Conservation (phyloP, 306 rosid genomes). For the Sphenostylis stenocarpa region DNA sequence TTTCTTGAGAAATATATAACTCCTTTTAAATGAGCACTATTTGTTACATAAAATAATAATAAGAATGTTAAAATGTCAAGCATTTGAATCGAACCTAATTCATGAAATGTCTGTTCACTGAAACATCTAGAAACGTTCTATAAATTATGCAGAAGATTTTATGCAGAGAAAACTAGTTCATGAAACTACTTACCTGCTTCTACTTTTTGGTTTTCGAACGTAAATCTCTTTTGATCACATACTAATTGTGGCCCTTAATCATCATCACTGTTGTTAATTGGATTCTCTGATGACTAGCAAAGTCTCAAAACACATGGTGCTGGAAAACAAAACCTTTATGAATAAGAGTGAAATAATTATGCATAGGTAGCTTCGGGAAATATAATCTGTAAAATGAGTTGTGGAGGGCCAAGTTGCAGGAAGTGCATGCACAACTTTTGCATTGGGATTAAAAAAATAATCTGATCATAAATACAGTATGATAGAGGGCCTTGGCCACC, state of each 20-base stretch:
- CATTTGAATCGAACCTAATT: not conserved
- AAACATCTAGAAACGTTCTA: not conserved
- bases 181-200: not conserved
- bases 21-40: not conserved
- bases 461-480: slow-evolving; percentile 1
- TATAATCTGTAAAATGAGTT: not conserved
- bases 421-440: slow-evolving; percentile 27
- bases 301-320: not conserved
- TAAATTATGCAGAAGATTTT: not conserved
- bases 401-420: slow-evolving; percentile 30
- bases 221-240: not conserved
- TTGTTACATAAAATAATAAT: not conserved
- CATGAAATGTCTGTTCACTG: not conserved
- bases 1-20: not conserved
- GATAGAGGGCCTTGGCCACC: slow-evolving; percentile 38
- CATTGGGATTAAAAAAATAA: not conserved
- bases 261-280: not conserved
- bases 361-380: not conserved
- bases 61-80: not conserved
- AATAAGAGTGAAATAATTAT: not conserved
- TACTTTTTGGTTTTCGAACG: not conserved
- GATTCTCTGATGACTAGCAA: not conserved
- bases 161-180: too few species aligned
- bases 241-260: not conserved
- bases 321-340: not conserved